Evolutionary conservation across 1,284 basidiomycete genomes (phyloP).

Genomic region (Leccinum angustisporum): DNA sequence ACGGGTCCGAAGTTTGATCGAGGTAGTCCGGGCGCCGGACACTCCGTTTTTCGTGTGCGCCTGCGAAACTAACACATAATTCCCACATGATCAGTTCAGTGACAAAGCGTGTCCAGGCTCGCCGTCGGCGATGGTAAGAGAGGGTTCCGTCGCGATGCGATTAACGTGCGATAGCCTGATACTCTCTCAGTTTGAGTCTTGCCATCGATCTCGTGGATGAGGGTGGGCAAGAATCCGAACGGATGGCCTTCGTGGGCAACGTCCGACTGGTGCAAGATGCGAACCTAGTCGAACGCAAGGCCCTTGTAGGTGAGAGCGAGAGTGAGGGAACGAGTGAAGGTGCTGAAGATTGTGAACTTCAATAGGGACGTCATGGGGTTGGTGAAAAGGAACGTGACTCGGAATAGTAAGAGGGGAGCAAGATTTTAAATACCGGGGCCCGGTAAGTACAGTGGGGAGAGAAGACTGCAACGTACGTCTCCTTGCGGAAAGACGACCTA

Average conservation of each 20-base stretch:
- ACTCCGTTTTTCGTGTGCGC: too few species aligned
- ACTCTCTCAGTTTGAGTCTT: slow-evolving; percentile 30
- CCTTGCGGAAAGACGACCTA: too few species aligned
- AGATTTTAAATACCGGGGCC: too few species aligned
- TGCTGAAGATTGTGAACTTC: too few species aligned
- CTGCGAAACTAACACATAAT: too few species aligned
- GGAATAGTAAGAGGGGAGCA: too few species aligned
- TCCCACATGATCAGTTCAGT: too few species aligned
- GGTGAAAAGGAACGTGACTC: too few species aligned
- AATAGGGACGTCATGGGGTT: too few species aligned
- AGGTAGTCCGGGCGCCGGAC: neutral
- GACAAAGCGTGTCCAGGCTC: neutral
- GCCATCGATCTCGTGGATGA: slow-evolving; percentile 28
- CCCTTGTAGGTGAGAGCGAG: slow-evolving; percentile 26
- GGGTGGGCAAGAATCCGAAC: slow-evolving; percentile 34
- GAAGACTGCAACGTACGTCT: too few species aligned
- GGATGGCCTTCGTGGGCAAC: slow-evolving; percentile 29
- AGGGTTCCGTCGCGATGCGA: slow-evolving; percentile 29
- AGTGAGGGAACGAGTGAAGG: too few species aligned
- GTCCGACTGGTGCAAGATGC: slow-evolving; percentile 29
- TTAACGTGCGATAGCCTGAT: slow-evolving; percentile 31
- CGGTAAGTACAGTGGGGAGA: too few species aligned
- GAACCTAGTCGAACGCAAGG: slow-evolving; percentile 27
- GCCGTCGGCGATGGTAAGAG: slow-evolving; percentile 19
- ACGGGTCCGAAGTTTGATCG: neutral